Evolutionary conservation across 768 basidiomycete genomes (phyloP).

Genomic region (Termitomyces sp.): DNA sequence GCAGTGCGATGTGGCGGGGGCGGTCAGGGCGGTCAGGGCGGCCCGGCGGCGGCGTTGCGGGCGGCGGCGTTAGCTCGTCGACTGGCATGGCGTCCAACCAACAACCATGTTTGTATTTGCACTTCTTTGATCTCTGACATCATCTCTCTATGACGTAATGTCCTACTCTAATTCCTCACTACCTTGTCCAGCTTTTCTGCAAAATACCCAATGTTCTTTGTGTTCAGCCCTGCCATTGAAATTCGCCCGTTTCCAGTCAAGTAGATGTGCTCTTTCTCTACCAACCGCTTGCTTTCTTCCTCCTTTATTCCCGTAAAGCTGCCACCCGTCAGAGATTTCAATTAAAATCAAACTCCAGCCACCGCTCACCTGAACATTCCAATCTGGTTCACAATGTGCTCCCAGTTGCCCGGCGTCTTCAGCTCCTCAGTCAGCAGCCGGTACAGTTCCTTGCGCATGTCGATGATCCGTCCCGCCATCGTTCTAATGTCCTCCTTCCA

Average conservation of each 20-base stretch:
- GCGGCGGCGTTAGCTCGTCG: conserved; percentile 2
- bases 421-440: conserved; percentile 68
- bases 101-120: conserved; percentile 13
- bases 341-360: too few relatives aligned
- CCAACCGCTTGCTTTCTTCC: conserved; percentile 60
- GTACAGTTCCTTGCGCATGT: conserved; percentile 81
- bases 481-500: conserved; percentile 89
- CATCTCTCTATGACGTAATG: conserved; percentile 23
- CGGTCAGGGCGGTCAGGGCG: too few relatives aligned
- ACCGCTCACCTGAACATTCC: conserved; percentile 89
- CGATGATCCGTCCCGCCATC: conserved; percentile 92
- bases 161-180: conserved; percentile 27
- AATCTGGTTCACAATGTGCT: conserved; percentile 94
- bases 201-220: conserved; percentile 70
- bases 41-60: too few relatives aligned
- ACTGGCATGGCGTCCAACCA: conserved; percentile 10
- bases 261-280: conserved; percentile 75
- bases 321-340: background rate
- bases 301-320: conserved; percentile 82
- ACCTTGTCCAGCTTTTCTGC: conserved; percentile 64
- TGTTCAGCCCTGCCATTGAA: conserved; percentile 92
- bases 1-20: conserved; percentile 25
- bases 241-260: conserved; percentile 86
- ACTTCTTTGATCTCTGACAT: conserved; percentile 25
- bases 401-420: conserved; percentile 90